Evolutionary conservation across 345 rosid species (phyloP).

Genomic region (Eucalyptus virginea): DNA sequence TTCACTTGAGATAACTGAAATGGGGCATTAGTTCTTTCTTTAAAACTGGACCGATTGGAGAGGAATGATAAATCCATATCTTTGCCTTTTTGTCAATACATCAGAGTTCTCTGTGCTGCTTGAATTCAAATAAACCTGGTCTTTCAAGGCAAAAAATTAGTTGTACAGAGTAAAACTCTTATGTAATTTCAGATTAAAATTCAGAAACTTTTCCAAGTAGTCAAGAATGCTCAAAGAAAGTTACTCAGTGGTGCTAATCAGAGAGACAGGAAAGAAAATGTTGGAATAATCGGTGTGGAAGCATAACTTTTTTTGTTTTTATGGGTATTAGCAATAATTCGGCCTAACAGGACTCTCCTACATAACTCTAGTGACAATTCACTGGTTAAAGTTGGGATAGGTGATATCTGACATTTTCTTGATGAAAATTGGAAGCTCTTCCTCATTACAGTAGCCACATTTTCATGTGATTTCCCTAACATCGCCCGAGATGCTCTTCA

Average conservation of each 20-base stretch:
- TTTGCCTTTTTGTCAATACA: background rate
- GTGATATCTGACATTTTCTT: background rate
- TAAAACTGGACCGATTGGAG: background rate
- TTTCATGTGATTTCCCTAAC: background rate
- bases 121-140: background rate
- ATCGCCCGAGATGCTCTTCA: background rate
- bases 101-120: background rate
- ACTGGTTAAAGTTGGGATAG: background rate
- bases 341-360: background rate
- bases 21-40: background rate
- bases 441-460: background rate
- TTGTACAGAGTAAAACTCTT: background rate
- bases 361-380: background rate
- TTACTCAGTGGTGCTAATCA: background rate
- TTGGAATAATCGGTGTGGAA: background rate
- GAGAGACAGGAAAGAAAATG: background rate
- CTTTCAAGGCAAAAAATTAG: background rate
- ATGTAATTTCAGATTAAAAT: background rate
- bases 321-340: background rate
- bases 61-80: background rate
- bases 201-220: background rate
- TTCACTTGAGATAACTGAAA: background rate
- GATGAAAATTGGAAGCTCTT: background rate
- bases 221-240: background rate
- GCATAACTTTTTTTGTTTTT: background rate